Conservation (phyloP, 257 asterid genomes). For the Gynochthodes officinalis region DNA sequence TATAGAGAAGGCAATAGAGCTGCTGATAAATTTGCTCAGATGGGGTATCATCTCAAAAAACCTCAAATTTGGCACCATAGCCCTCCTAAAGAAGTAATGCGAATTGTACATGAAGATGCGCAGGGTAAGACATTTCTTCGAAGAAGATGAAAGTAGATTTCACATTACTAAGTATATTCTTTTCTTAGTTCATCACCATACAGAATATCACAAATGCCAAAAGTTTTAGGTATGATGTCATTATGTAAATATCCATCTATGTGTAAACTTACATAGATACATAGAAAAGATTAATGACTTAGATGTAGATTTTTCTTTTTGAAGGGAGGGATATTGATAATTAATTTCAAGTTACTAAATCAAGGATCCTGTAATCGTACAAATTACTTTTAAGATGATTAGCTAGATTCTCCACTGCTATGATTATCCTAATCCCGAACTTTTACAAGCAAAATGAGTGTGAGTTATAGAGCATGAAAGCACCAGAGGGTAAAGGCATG, state of each 20-base stretch:
- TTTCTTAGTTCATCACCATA: neutral
- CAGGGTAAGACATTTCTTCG: slow-evolving; percentile 48
- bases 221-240: slow-evolving; percentile 1
- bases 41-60: slow-evolving; percentile 53
- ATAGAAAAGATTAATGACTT: neutral
- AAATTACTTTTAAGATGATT: too few relatives aligned
- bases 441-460: neutral
- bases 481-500: neutral
- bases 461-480: neutral
- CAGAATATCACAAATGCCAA: neutral
- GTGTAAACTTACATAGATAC: neutral
- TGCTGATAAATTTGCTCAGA: slow-evolving; percentile 66
- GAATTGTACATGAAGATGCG: slow-evolving; percentile 57
- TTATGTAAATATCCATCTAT: neutral
- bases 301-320: neutral
- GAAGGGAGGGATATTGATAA: neutral
- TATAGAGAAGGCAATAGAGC: slow-evolving; percentile 73
- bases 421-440: neutral
- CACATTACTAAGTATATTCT: neutral
- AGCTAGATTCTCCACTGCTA: neutral
- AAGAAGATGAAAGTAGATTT: slow-evolving; percentile 29
- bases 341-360: neutral
- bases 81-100: slow-evolving; percentile 48
- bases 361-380: too few relatives aligned
- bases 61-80: slow-evolving; percentile 57